Evolutionary conservation across 495 filamentous ascomycete genomes (phyloP).

Genomic region (Chaetomium tenue): DNA sequence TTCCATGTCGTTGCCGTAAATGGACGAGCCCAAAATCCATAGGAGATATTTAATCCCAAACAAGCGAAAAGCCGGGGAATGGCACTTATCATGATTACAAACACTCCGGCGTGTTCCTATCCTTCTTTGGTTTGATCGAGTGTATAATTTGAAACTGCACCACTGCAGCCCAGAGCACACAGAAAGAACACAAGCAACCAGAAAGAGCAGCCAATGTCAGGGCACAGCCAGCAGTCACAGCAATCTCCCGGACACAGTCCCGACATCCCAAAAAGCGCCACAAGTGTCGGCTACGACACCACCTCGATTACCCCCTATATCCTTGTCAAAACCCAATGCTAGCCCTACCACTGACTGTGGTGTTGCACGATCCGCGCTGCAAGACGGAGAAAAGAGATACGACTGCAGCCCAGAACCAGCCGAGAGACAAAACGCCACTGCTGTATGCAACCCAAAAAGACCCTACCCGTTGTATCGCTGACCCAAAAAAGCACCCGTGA

Average conservation of each 20-base stretch:
- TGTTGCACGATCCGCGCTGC: background rate
- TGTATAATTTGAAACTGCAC: background rate
- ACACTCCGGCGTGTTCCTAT: background rate
- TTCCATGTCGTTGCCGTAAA: no score
- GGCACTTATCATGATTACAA: no score
- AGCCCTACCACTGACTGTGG: background rate
- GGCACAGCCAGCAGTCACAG: background rate
- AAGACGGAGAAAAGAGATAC: background rate
- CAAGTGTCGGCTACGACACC: conserved; percentile 10
- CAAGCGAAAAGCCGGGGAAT: no score
- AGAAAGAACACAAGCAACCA: background rate
- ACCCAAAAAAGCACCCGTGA: background rate
- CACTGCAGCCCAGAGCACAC: conserved; percentile 8
- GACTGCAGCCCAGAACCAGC: background rate
- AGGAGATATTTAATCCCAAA: no score
- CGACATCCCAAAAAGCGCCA: background rate
- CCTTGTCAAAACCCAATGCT: background rate
- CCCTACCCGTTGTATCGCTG: background rate
- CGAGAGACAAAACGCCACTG: background rate
- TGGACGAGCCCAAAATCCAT: no score
- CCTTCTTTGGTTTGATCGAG: background rate
- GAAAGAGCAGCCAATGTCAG: background rate
- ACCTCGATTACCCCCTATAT: background rate
- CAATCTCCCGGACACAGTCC: background rate
- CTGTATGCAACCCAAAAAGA: background rate